Evolutionary conservation across 352 stramenopile species (phyloP), one percentile per base, ranked within the genome.

Genomic region (Phytopythium kandeliae): DNA sequence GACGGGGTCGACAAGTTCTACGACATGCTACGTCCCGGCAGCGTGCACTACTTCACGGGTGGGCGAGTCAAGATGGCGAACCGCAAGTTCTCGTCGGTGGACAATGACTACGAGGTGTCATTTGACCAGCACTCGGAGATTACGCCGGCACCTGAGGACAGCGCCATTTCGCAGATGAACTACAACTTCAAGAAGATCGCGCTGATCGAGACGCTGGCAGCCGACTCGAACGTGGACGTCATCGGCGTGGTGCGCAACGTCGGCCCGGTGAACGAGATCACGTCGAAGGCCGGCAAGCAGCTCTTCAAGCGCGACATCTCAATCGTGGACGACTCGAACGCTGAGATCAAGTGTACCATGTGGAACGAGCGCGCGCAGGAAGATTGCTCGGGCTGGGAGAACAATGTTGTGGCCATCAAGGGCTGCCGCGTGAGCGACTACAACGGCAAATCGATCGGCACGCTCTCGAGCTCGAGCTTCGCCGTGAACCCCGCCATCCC

Each of bases 1-100:
- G 97, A 99, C 48, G 93, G 87, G 0, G 95, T 98, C 16, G 96
- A 99, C 60, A 98, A 97, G 62, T 99, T 98, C 57, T 97, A 98
- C 73, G 74, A 92, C 37, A 57, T 95, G 15, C 68, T 99, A 33
- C 71, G 74, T 50, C 78, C 82, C 8, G 83, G 89, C 16, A 66
- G 67, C 31, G 86, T 99, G 2, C 99, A 98, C 63, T 98, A 85
- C 60, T 98, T 99, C 58, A 78, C 77, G 3, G 94, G 92, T 37
- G 97, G 96, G 19, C 88, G 94, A 54, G 74, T 98, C 57, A 99
- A 99, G 80, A 92, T 98, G 65, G 95, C 96, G 36, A 99, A 99
- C 69, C 96, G 94, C 68, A 89, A 97, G 62, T 99, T 96, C 60
- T 98, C 96, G 40, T 96, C 74, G 25, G 89, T 98, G 53, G 96